Conservation (phyloP, 2,329 filamentous ascomycete species). For the Colletotrichum sp. region DNA sequence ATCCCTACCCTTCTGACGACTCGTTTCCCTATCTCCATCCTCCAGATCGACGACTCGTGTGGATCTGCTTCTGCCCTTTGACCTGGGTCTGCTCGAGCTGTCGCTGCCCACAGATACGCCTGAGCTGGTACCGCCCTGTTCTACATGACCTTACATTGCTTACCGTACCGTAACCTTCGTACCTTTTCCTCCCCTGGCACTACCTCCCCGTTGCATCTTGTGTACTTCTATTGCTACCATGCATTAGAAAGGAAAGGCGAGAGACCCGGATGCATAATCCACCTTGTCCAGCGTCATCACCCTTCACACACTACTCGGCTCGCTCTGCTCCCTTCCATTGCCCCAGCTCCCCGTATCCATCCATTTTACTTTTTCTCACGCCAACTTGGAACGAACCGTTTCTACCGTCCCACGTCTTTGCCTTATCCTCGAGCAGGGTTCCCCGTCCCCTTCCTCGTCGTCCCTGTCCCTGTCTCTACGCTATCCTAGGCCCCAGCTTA, state of each 20-base stretch:
- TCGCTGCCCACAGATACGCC: constrained; percentile 11
- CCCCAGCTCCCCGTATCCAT: neutral
- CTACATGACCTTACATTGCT: neutral
- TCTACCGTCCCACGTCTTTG: constrained; percentile 20
- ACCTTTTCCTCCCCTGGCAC: neutral
- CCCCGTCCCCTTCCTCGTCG: neutral
- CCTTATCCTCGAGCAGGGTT: constrained; percentile 11
- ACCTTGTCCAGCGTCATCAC: neutral
- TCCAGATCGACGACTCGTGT: neutral
- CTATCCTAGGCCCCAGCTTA: neutral
- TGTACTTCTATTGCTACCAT: neutral
- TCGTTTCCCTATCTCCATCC: neutral
- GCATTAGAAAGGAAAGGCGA: neutral
- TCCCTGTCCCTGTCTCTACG: neutral
- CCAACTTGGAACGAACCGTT: constrained; percentile 21
- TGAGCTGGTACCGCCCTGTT: neutral
- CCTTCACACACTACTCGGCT: neutral
- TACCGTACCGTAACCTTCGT: neutral
- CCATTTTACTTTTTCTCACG: constrained; percentile 18
- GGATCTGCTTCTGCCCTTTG: neutral
- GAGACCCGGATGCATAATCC: neutral
- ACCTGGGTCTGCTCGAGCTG: constrained; percentile 2
- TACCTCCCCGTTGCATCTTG: neutral
- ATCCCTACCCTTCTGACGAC: neutral
- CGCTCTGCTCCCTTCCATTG: constrained; percentile 1